Evolutionary conservation across 2,329 filamentous ascomycete genomes (phyloP).

Genomic region (Fusarium annulatum): DNA sequence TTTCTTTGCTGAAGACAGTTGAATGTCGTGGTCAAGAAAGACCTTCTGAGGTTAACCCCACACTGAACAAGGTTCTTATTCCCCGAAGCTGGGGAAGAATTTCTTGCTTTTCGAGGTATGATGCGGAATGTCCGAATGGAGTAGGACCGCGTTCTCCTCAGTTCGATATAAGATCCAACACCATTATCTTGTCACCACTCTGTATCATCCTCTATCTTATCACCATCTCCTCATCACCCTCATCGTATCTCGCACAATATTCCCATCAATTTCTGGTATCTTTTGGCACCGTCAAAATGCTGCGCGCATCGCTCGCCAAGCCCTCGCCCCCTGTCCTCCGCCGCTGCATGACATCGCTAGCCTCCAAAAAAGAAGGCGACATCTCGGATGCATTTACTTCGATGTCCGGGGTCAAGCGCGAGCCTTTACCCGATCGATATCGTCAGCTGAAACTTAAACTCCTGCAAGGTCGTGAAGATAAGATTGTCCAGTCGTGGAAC

Average conservation of each 20-base stretch:
- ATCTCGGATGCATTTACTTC: conserved; percentile 73
- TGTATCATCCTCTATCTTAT: neutral
- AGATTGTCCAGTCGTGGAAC: conserved; percentile 61
- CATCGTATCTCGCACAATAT: accelerated
- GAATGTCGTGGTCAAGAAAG: neutral
- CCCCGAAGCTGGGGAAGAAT: conserved; percentile 14
- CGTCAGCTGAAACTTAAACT: conserved; percentile 66
- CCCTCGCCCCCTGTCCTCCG: conserved; percentile 15
- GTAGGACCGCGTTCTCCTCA: conserved; percentile 43
- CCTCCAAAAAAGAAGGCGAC: conserved; percentile 65
- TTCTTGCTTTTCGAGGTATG: neutral
- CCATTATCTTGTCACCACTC: neutral
- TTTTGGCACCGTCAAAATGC: conserved; percentile 20
- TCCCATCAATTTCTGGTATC: accelerated
- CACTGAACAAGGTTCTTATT: neutral
- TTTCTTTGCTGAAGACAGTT: neutral
- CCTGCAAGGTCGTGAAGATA: conserved; percentile 60
- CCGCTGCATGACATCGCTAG: conserved; percentile 31
- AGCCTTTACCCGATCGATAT: conserved; percentile 66
- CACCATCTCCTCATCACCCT: neutral
- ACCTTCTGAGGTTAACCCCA: neutral
- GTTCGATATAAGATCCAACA: conserved; percentile 33
- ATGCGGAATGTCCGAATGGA: conserved; percentile 47
- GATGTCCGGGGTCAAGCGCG: conserved; percentile 59
- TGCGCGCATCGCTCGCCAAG: conserved; percentile 35